phyloP scores from a whole-genome alignment of 352 stramenopile species.

The Blastocystis sp. region DNA sequence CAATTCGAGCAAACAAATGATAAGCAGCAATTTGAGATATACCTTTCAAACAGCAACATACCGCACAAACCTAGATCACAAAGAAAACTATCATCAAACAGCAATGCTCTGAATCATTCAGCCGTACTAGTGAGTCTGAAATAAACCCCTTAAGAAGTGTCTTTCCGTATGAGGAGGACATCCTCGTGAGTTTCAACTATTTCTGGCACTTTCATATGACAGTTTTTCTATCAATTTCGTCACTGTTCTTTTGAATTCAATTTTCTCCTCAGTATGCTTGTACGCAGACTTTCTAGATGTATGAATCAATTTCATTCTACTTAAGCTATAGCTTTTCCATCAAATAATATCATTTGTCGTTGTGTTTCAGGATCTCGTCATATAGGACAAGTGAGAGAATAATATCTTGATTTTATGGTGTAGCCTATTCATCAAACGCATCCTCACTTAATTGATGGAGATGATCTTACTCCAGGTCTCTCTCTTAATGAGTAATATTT shows the following conservation, averaged over 20 bases:
- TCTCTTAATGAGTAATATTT: constrained; percentile 39
- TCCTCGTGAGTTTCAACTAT: not conserved
- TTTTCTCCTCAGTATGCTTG: no score
- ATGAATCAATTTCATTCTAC: no score
- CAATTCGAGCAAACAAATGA: constrained; percentile 16
- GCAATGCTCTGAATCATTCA: not conserved
- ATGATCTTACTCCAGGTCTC: constrained; percentile 54
- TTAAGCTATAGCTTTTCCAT: not conserved
- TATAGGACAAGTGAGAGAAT: not conserved
- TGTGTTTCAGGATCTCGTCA: constrained; percentile 4
- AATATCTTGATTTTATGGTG: not conserved
- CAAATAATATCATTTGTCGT: not conserved
- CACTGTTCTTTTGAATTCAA: no score
- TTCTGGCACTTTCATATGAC: not conserved
- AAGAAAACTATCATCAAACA: not conserved
- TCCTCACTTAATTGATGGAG: constrained; percentile 50
- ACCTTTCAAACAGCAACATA: not conserved
- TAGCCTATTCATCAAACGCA: constrained; percentile 38
- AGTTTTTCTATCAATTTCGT: not conserved
- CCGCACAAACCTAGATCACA: not conserved
- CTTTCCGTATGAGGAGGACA: not conserved
- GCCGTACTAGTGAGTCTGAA: not conserved
- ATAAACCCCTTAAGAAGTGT: not conserved
- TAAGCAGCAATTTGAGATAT: constrained; percentile 50
- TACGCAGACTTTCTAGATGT: no score